Evolutionary conservation across 1,284 basidiomycete species (phyloP).

Genomic region (Rhodotorula sp.): DNA sequence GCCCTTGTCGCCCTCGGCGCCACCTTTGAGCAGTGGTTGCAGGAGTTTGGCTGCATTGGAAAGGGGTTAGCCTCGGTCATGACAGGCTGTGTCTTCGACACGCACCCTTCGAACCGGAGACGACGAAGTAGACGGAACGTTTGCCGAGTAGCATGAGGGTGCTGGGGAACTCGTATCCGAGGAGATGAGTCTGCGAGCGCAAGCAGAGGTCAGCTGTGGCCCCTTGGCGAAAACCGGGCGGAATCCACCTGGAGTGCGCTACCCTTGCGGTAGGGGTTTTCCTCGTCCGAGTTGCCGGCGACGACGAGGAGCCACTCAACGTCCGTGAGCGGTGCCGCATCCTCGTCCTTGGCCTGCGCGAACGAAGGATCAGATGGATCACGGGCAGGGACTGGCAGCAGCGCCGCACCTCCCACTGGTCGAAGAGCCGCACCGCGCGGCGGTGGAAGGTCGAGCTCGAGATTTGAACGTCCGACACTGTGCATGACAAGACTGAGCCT

Average conservation of each 20-base stretch:
- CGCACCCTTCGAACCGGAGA: slow-evolving; percentile 84
- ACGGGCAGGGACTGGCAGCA: neutral
- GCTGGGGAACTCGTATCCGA: slow-evolving; percentile 96
- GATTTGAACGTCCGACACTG: slow-evolving; percentile 41
- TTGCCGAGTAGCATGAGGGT: slow-evolving; percentile 78
- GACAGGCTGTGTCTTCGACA: neutral
- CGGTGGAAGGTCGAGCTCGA: slow-evolving; percentile 39
- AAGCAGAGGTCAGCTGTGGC: neutral
- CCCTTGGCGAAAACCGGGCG: no score
- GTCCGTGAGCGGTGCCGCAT: slow-evolving; percentile 30
- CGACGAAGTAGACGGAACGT: slow-evolving; percentile 72
- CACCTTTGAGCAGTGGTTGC: slow-evolving; percentile 36
- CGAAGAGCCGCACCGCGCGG: slow-evolving; percentile 33
- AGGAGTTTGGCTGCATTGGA: slow-evolving; percentile 41
- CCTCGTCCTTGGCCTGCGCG: slow-evolving; percentile 28
- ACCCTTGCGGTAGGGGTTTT: slow-evolving; percentile 82
- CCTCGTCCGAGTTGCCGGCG: slow-evolving; percentile 78
- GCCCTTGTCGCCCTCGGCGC: slow-evolving; percentile 13
- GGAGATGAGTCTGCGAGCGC: slow-evolving; percentile 75
- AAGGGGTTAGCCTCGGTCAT: no score
- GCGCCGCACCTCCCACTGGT: slow-evolving; percentile 22
- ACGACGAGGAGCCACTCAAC: slow-evolving; percentile 70
- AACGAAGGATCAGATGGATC: neutral
- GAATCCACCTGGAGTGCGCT: slow-evolving; percentile 79
- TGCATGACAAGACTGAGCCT: neutral